A percentile compares a stretch with the other conserved stretches of the same genome.
These are phyloP conservation scores for Calvatia gigantea DNA, from an alignment of 768 basidiomycete species.

Conservation along the genomic window DNA sequence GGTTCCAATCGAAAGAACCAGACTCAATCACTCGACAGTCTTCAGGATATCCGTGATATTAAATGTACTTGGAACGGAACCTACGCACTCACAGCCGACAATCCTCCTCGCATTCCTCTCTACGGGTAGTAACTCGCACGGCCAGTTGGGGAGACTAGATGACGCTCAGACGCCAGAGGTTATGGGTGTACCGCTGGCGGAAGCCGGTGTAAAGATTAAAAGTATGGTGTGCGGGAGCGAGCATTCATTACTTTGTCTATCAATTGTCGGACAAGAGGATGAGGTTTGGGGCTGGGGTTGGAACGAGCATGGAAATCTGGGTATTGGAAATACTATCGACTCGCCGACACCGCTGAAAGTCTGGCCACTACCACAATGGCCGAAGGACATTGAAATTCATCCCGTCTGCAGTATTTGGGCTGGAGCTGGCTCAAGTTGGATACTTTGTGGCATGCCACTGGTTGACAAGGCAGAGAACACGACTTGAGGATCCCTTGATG, in stretches of 20 bases:
- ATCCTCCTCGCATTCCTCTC: conserved; percentile 27
- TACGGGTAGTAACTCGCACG: conserved; percentile 55
- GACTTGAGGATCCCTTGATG: neutral
- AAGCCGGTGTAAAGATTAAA: neutral
- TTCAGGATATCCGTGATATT: conserved; percentile 28
- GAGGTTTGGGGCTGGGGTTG: conserved; percentile 91
- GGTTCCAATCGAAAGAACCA: conserved; percentile 77
- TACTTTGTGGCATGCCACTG: conserved; percentile 19
- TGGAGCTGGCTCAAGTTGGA: conserved; percentile 48
- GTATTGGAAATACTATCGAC: conserved; percentile 58
- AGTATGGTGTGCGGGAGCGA: conserved; percentile 77
- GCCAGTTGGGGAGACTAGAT: conserved; percentile 57
- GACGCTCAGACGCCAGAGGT: conserved; percentile 4
- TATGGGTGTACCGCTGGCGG: conserved; percentile 5
- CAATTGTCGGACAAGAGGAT: neutral
- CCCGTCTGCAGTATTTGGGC: conserved; percentile 33
- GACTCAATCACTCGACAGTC: conserved; percentile 33
- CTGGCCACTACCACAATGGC: conserved; percentile 37
- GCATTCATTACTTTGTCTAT: conserved; percentile 54
- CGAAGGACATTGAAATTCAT: neutral
- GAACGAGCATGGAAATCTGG: conserved; percentile 98
- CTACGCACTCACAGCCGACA: conserved; percentile 32
- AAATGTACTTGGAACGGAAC: conserved; percentile 83
- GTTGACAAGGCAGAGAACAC: neutral
- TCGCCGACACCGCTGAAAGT: conserved; percentile 44